Evolutionary conservation across 1,284 basidiomycete species (phyloP), one percentile per base, ranked within the genome.

Genomic region (Puccinia sorghi): DNA sequence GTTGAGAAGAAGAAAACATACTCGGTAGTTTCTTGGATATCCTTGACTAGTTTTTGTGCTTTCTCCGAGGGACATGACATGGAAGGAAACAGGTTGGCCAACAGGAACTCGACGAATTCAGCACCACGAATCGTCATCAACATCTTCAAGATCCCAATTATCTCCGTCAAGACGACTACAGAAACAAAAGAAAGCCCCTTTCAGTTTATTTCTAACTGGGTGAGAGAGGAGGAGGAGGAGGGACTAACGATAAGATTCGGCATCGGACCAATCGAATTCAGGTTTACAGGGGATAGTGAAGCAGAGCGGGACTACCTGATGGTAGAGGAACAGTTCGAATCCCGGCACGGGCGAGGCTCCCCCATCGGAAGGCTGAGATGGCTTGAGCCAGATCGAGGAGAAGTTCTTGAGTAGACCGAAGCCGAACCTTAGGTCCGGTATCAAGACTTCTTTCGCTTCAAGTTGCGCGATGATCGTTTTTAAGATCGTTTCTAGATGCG

Each of bases 251-350:
- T 79, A 79, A 39, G 90, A 89, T 82, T 94, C 93, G 6, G 93
- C 93, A 83, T 96, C 93, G 82, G 91, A 92, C 81, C 92, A 87
- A 83, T 96, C 96, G 84, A 98, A 94, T 57, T 90, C 88, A 0
- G 91, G 89, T 27, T 89, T 87, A 13, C 92, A 90, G 0, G 94
- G 90, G 5, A 97, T 90, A 27, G 90, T 88, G 84, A 99, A 97
- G 46, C 91, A 90, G 0, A 90, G 86, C 4, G 93, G 93, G 71
- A 98, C 87, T 57, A 97, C 86, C 11, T 90, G 89, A 81, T 96
- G 92, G 84, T 99, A 99, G 70, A 97, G 88, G 84, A 97, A 97
- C 15, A 89, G 88, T 82, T 97, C 94, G 83, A 98, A 99, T 0
- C 96, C 96, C 15, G 93, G 93, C 39, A 99, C 85, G 20, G 88